Evolutionary conservation across 2,329 filamentous ascomycete genomes (phyloP), one percentile per base, ranked within the genome.

Genomic region (Sclerotinia subarctica): DNA sequence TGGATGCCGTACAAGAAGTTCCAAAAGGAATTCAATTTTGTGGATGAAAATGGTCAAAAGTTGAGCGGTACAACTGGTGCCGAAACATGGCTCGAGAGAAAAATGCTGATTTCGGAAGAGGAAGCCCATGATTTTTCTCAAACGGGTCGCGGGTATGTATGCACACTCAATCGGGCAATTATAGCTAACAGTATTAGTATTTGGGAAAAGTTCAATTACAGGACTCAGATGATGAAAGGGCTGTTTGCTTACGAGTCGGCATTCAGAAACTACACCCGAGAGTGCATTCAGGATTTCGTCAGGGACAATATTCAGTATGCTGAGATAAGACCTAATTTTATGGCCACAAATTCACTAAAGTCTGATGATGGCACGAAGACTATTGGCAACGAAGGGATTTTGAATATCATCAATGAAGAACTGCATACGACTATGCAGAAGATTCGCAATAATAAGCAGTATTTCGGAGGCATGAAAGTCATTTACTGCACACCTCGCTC

Each of bases 171-270:
- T n/a, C 21, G 17, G 3, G 35, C n/a, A 59, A 29, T 5, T 54
- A n/a, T 26, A 66, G 58, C 70, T 76, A 62, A 76, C 57, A 29
- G 35, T n/a, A 46, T 21, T 69, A 83, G 83, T 5, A 80, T 83
- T 7, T 85, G 83, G 83, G 82, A 83, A 7, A 81, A 80, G n/a
- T 93, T 93, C 77, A 90, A 91, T 71, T 83, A 84, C 60, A 83
- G 88, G 5, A 92, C 89, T 4, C 83, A 88, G 62, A 89, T 89
- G 80, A 90, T 91, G 83, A 91, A 92, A 74, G 89, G 89, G 0
- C 80, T 92, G 0, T 84, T 91, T 73, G 89, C 89, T 75, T 91
- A 91, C 72, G 83, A 87, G 74, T 82, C 80, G 4, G 87, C 88
- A 4, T 91, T 88, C 74, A 80, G 81, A 58, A 80, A 78, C 76